A percentile compares a stretch with the other conserved stretches of the same genome.
Conservation (phyloP, 176 grass and related monocot species). For the sorghum (Sorghum bicolor) region Sorghum_bicolor_NCBIv3 NC_012872.2:1847501-1848000, state of each 20-base stretch:
- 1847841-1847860: not conserved
- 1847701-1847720: not conserved
- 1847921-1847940: not conserved
- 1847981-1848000: constrained; percentile 33
- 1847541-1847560: not conserved
- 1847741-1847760: not conserved
- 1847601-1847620: not conserved
- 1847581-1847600: constrained; percentile 10
- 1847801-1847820: not conserved
- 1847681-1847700: not conserved
- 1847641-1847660: not conserved
- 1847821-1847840: not conserved
- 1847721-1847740: not conserved
- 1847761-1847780: not conserved
- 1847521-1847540: not conserved
- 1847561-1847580: not conserved
- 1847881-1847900: not conserved
- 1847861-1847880: not conserved
- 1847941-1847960: not conserved
- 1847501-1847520: constrained; percentile 69
- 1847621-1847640: not conserved
- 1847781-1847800: not conserved
- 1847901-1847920: not conserved
- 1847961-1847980: not conserved
- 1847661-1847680: not conserved